A percentile compares a stretch with the other conserved stretches of the same genome.
Conservation (phyloP, 768 basidiomycete species). For the Imleria badia region DNA sequence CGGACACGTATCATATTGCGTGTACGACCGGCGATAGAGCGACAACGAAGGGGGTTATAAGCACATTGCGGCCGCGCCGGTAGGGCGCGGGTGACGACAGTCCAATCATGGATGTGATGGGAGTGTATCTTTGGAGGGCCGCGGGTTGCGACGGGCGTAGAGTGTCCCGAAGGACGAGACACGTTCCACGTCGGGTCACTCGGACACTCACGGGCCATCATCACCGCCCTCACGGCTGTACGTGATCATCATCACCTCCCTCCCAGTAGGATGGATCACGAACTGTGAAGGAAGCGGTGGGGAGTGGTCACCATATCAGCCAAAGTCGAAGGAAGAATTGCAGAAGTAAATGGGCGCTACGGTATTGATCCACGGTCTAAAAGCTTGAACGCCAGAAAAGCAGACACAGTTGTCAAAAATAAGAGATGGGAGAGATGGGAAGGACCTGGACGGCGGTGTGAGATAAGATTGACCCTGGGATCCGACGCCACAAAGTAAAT, state of each 20-base stretch:
- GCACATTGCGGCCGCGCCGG: conserved; percentile 11
- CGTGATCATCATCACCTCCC: too few species aligned
- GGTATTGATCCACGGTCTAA: conserved; percentile 1
- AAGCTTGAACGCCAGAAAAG: conserved; percentile 13
- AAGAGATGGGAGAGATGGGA: conserved; percentile 11
- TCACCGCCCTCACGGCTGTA: too few species aligned
- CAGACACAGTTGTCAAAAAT: neutral
- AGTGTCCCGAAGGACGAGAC: conserved; percentile 19
- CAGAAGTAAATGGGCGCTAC: neutral
- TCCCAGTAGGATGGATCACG: neutral
- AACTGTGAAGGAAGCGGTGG: conserved; percentile 2
- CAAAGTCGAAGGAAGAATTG: neutral
- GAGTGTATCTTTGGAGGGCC: conserved; percentile 5
- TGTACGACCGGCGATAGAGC: conserved; percentile 20
- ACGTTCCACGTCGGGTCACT: conserved; percentile 18
- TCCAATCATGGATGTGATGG: conserved; percentile 3
- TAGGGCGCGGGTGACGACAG: conserved; percentile 6
- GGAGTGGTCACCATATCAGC: neutral
- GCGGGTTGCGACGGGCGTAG: conserved; percentile 22
- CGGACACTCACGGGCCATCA: conserved; percentile 7
- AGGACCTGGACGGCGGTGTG: conserved; percentile 15
- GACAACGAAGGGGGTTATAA: conserved; percentile 9
- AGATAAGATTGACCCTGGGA: conserved; percentile 35
- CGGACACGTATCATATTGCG: conserved; percentile 25
- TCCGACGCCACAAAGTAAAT: conserved; percentile 26